Evolutionary conservation across 1,139 yeast species (phyloP).

Genomic region (Martiniozyma asiatica): DNA sequence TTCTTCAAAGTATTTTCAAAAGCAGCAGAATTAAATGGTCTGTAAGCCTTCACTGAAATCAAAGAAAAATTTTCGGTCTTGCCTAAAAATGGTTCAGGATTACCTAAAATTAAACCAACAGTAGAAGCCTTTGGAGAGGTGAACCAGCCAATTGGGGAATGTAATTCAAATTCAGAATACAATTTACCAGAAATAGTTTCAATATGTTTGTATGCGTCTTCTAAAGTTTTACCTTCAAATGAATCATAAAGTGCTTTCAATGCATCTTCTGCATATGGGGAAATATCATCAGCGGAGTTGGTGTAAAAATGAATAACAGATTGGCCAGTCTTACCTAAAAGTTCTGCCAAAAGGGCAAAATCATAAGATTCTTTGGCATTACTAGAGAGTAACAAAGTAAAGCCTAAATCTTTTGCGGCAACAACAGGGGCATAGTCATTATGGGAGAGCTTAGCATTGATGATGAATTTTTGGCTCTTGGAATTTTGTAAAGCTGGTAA

Average conservation of each 20-base stretch:
- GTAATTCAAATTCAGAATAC: constrained; percentile 29
- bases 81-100: constrained; percentile 26
- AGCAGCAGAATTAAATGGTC: constrained; percentile 52
- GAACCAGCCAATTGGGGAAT: constrained; percentile 16
- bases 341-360: constrained; percentile 44
- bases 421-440: constrained; percentile 58
- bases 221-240: constrained; percentile 14
- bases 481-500: constrained; percentile 47
- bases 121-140: constrained; percentile 26
- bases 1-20: constrained; percentile 45
- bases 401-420: constrained; percentile 58
- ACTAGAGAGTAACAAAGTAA: constrained; percentile 55
- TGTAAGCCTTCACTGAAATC: constrained; percentile 49
- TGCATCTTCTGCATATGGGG: constrained; percentile 7
- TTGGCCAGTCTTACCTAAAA: constrained; percentile 36
- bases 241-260: constrained; percentile 11
- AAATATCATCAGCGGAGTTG: constrained; percentile 7
- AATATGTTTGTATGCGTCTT: constrained; percentile 17
- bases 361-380: constrained; percentile 39
- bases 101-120: constrained; percentile 53
- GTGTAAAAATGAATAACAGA: constrained; percentile 60
- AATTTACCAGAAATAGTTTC: constrained; percentile 22
- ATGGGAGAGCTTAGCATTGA: constrained; percentile 45
- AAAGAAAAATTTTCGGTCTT: constrained; percentile 35
- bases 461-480: constrained; percentile 33